A percentile compares a stretch with the other conserved stretches of the same genome.
phyloP scores from a whole-genome alignment of 1,139 yeast species.

The Yamadazyma diddensiae region DNA sequence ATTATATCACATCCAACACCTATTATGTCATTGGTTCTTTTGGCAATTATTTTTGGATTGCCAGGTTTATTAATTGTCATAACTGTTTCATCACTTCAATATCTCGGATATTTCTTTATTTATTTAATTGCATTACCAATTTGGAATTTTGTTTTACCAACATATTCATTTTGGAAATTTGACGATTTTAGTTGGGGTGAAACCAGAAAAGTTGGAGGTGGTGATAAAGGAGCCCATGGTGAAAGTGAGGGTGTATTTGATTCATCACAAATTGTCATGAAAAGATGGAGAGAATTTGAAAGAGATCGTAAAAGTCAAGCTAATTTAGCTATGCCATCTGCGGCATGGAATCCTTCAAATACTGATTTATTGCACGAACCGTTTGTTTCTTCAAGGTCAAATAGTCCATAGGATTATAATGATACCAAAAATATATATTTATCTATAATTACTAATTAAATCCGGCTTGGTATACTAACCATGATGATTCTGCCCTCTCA shows the following conservation, averaged over 20 bases:
- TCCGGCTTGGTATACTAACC: conserved; percentile 2
- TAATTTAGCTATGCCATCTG: conserved; percentile 36
- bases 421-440: not conserved
- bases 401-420: not conserved
- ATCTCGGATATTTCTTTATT: conserved; percentile 77
- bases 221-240: conserved; percentile 64
- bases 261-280: conserved; percentile 82
- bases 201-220: conserved; percentile 73
- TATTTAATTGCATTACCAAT: conserved; percentile 83
- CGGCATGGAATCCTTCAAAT: conserved; percentile 50
- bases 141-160: conserved; percentile 92
- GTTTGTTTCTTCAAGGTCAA: conserved; percentile 24
- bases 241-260: conserved; percentile 80
- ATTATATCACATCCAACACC: conserved; percentile 85
- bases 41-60: conserved; percentile 81
- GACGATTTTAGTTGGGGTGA: conserved; percentile 99
- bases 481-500: conserved; percentile 7
- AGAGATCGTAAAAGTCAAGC: conserved; percentile 48
- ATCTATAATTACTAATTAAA: not conserved
- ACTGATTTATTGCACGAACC: conserved; percentile 19
- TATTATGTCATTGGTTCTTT: conserved; percentile 68
- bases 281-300: conserved; percentile 93
- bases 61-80: conserved; percentile 88
- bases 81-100: conserved; percentile 77
- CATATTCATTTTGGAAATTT: conserved; percentile 92